Conservation (phyloP, 176 grass and related monocot genomes). For the Metroxylon sagu region DNA sequence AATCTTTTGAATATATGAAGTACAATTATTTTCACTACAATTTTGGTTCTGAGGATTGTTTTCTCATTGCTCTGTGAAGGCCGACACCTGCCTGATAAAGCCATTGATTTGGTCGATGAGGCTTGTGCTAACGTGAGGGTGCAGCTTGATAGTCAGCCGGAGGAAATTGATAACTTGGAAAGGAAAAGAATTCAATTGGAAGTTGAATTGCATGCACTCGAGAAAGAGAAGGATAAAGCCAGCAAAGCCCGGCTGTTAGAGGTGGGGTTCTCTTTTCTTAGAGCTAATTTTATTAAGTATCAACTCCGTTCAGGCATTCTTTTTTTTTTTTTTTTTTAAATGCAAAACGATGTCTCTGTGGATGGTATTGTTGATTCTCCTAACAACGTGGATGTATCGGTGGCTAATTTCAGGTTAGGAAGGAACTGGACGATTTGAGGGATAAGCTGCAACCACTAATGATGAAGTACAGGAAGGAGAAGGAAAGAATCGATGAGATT, state of each 20-base stretch:
- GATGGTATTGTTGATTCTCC: no score
- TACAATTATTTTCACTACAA: neutral
- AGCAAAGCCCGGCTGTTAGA: constrained; percentile 39
- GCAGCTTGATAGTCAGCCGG: constrained; percentile 46
- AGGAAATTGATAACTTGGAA: constrained; percentile 39
- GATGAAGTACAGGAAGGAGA: constrained; percentile 51
- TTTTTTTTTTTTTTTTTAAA: no score
- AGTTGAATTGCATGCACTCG: constrained; percentile 31
- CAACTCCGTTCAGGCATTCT: no score
- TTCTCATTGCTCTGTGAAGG: constrained; percentile 19
- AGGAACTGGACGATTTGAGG: constrained; percentile 52
- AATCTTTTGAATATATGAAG: no score
- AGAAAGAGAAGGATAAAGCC: constrained; percentile 50
- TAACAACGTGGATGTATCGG: neutral
- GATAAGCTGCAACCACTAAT: constrained; percentile 42
- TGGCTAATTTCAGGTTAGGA: constrained; percentile 34
- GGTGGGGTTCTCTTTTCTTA: neutral
- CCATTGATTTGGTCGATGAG: constrained; percentile 57
- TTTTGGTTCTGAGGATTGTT: neutral
- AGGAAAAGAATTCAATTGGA: constrained; percentile 38
- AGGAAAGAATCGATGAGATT: constrained; percentile 46
- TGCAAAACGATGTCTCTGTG: no score
- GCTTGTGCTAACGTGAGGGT: constrained; percentile 55
- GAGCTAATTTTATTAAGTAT: no score
- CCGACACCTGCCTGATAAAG: constrained; percentile 53